A percentile compares a stretch with the other conserved stretches of the same genome.
Evolutionary conservation across 2,329 filamentous ascomycete genomes (phyloP).

Genomic region (Onygenales sp.): DNA sequence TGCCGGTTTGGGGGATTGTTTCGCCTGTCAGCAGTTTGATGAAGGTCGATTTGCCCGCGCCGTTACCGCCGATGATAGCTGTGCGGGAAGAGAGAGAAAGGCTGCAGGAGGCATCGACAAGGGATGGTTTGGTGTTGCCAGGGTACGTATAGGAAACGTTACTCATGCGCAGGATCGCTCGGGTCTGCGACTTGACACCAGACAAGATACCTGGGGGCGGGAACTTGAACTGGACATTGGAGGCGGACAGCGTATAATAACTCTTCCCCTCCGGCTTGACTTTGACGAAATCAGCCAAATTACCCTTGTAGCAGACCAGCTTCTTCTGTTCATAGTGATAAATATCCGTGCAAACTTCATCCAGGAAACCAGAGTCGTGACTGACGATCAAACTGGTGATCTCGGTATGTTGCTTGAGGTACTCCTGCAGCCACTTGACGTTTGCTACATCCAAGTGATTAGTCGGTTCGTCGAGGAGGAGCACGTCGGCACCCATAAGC

Average conservation of each 20-base stretch:
- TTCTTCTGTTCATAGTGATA: constrained; percentile 99
- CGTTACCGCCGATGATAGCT: constrained; percentile 93
- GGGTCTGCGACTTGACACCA: constrained; percentile 90
- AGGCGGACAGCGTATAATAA: constrained; percentile 91
- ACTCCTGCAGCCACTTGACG: constrained; percentile 90
- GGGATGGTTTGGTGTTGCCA: constrained; percentile 76
- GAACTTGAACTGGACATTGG: constrained; percentile 93
- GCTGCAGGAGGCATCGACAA: constrained; percentile 77
- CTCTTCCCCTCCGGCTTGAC: constrained; percentile 89
- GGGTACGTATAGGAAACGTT: constrained; percentile 92
- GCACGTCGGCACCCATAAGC: constrained; percentile 92
- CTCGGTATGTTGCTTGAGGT: constrained; percentile 88
- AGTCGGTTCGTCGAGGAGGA: constrained; percentile 95
- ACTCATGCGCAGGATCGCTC: constrained; percentile 90
- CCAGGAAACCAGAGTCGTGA: constrained; percentile 95
- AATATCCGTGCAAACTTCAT: constrained; percentile 96
- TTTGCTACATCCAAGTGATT: constrained; percentile 97
- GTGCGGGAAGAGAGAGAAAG: constrained; percentile 84
- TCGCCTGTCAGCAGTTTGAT: constrained; percentile 97
- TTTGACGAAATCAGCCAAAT: constrained; percentile 62
- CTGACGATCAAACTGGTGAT: constrained; percentile 97
- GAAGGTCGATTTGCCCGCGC: constrained; percentile 94
- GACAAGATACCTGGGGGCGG: constrained; percentile 87
- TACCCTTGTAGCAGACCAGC: constrained; percentile 49
- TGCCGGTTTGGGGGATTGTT: constrained; percentile 69